Conservation (phyloP, 1,284 basidiomycete genomes). For the Phylloboletellus chloephorus region DNA sequence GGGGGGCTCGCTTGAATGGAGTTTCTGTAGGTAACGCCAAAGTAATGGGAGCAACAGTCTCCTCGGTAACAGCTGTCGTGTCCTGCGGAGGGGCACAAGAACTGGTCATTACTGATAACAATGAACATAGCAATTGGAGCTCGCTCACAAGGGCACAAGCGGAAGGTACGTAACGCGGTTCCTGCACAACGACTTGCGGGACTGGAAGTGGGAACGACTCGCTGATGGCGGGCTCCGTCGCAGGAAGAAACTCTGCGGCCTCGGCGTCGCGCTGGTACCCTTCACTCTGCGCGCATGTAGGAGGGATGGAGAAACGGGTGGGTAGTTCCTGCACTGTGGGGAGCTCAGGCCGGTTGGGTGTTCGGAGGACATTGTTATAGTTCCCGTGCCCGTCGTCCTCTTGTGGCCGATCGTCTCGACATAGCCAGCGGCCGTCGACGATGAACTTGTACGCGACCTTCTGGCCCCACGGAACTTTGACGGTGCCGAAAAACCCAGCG, state of each 20-base stretch:
- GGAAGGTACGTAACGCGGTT: slow-evolving; percentile 36
- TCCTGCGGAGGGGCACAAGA: slow-evolving; percentile 15
- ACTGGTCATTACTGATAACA: too few relatives aligned
- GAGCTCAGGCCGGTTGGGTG: slow-evolving; percentile 47
- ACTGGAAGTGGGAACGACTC: slow-evolving; percentile 11
- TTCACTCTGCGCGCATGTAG: slow-evolving; percentile 1
- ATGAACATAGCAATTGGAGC: slow-evolving; percentile 18
- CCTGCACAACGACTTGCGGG: slow-evolving; percentile 33
- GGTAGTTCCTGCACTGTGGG: slow-evolving; percentile 7
- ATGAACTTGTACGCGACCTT: slow-evolving; percentile 73
- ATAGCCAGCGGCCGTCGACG: slow-evolving; percentile 68
- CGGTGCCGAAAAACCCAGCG: slow-evolving; percentile 52
- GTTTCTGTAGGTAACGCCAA: slow-evolving; percentile 1
- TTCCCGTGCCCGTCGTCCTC: slow-evolving; percentile 60
- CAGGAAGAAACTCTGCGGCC: slow-evolving; percentile 21
- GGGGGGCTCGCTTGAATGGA: neutral
- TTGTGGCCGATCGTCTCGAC: slow-evolving; percentile 51
- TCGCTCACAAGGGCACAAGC: slow-evolving; percentile 25
- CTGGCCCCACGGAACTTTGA: slow-evolving; percentile 57
- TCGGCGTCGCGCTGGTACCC: slow-evolving; percentile 17
- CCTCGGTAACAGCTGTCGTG: slow-evolving; percentile 24
- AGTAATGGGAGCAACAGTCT: slow-evolving; percentile 7
- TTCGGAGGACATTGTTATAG: slow-evolving; percentile 66
- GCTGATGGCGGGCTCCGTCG: slow-evolving; percentile 12
- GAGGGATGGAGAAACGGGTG: slow-evolving; percentile 18